These are phyloP conservation scores for Xerocomus potaroensis DNA, from an alignment of 768 basidiomycete genomes.

Conservation along the genomic window DNA sequence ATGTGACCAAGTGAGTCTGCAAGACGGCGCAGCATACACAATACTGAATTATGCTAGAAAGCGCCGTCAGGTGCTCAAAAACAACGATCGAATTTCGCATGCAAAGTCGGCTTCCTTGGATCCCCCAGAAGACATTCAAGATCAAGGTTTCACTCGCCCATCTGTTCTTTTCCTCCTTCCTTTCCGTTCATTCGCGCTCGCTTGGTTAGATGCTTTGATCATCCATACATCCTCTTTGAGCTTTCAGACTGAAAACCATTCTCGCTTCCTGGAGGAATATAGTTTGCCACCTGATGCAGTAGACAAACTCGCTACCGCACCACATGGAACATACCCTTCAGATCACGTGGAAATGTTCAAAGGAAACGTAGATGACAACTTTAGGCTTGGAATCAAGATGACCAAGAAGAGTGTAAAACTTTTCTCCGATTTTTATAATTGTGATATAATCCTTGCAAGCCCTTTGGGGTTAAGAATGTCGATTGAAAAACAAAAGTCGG, in stretches of 20 bases:
- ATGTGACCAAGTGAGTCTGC: slow-evolving; percentile 70
- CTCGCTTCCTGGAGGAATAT: slow-evolving; percentile 81
- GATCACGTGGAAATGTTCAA: slow-evolving; percentile 94
- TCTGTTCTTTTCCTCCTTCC: slow-evolving; percentile 90
- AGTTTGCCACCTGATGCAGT: slow-evolving; percentile 70
- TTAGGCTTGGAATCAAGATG: slow-evolving; percentile 87
- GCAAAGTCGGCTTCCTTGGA: slow-evolving; percentile 54
- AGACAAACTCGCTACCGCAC: slow-evolving; percentile 76
- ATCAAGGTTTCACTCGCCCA: slow-evolving; percentile 97
- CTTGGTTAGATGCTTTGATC: slow-evolving; percentile 79
- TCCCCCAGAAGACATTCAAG: slow-evolving; percentile 74
- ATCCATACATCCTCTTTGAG: slow-evolving; percentile 65
- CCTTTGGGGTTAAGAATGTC: slow-evolving; percentile 87
- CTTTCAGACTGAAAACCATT: slow-evolving; percentile 84
- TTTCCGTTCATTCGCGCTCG: slow-evolving; percentile 82
- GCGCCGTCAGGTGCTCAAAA: slow-evolving; percentile 84
- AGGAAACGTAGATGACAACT: slow-evolving; percentile 97
- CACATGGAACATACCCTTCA: slow-evolving; percentile 70
- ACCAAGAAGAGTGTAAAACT: slow-evolving; percentile 90
- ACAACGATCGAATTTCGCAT: slow-evolving; percentile 86
- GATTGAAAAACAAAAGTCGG: slow-evolving; percentile 92
- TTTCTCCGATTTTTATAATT: slow-evolving; percentile 86
- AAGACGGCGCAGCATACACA: background rate
- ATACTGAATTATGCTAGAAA: slow-evolving; percentile 51
- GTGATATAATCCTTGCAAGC: slow-evolving; percentile 90